Evolutionary conservation across 2,329 filamentous ascomycete genomes (phyloP), one percentile per base, ranked within the genome.

Genomic region (Juglanconis oblonga): DNA sequence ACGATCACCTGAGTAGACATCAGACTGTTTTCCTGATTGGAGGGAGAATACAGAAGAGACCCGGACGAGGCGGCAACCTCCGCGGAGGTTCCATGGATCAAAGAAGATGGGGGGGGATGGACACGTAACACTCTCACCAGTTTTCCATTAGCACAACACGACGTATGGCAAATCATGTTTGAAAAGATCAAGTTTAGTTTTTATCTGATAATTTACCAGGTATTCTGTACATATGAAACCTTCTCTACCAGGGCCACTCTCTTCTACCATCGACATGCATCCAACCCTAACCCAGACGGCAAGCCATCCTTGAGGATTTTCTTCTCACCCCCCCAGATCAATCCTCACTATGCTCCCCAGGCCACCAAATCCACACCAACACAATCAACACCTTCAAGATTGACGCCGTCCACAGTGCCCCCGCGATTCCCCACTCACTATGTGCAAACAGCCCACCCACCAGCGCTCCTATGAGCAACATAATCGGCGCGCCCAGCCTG

Each of bases 291-390:
- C 14, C n/a, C 14, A 10, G 17, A 7, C 6, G 47, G 33, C 24
- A 24, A 24, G 24, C 24, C 24, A 24, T 24, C 24, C 24, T 32
- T 33, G 29, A 5, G 29, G 49, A 8, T 52, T 9, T 6, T 13
- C 35, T 24, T 11, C 44, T 47, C 47, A 7, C 2, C 3, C 47
- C 10, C 5, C 2, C n/a, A n/a, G 29, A 24, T 55, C 53, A 55
- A 5, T 56, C 53, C 31, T 44, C 36, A 5, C 3, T 17, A 35
- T 49, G 32, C 36, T 82, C 79, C 0, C 72, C 77, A 4, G 80
- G 83, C 87, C 87, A 90, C 1, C 82, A 64, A 14, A 84, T 72
- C 87, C 87, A 90, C 0, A 81, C 74, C 2, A 83, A 29, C 0
- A 85, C 77, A 61, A 88, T 83, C 2, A 73, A 44, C 1, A 81